Base-by-base conservation (phyloP, 1,284 basidiomycete genomes). In the Phenoliferia sp. region DNA sequence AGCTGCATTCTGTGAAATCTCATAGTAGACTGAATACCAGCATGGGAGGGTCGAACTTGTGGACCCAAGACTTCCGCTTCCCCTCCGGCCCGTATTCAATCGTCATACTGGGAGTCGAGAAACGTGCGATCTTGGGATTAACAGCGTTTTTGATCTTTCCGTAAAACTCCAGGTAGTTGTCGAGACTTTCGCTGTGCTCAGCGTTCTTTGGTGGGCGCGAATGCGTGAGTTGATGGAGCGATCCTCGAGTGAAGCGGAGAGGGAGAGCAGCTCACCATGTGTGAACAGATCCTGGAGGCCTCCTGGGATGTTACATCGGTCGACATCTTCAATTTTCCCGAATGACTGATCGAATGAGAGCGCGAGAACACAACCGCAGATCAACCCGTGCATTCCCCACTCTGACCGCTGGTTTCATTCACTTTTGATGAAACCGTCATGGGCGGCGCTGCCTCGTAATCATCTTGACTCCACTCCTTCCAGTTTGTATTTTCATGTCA, bases 1-100 rank as follows among this genome's bases (percentile, higher is more conserved):
- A 12, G 12, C 39, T 12, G 39, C 22, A 12, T 44, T 44, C 22
- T 22, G 12, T 22, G 12, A 44, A 12, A 52, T 19, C 48, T 52
- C 22, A n/a, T 19, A 9, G 5, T 52, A 19, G 22, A 7, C 9
- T 5, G 19, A 19, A 5, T 26, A 52, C 48, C 4, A 33, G 16
- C 66, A 70, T 68, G 29, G 61, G 61, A 36, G 69, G 69, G 26
- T 60, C 31, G 17, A 66, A 70, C 60, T 50, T 52, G 44, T 59
- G 31, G 16, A 34, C 33, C 17, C 32, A 58, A 35, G 29, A 52
- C 52, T 58, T 39, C 31, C 69, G 56, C n/a, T 33, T 9, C 1
- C 19, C 22, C 2, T 9, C 36, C 1, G 58, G 59, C 0, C 69
- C 69, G 32, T 70, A 66, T 31, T 59, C 44, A 33, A 70, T 61